Conservation (phyloP, 2,329 filamentous ascomycete genomes). For the Pezicula carpinea region DNA sequence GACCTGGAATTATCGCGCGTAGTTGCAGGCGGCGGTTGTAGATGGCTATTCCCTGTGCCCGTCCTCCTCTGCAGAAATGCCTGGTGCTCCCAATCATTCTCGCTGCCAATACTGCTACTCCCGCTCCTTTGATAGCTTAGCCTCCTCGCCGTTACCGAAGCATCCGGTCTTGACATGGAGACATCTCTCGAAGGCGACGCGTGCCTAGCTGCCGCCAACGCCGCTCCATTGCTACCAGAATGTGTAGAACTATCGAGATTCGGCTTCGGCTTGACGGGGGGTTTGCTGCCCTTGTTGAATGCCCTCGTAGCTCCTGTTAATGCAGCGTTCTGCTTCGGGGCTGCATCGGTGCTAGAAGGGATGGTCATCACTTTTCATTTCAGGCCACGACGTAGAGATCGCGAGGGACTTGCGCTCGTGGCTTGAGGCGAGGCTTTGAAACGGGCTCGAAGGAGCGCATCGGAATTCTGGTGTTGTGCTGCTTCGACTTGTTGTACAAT, state of each 20-base stretch:
- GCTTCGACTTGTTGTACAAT: too few species aligned
- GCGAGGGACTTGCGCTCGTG: conserved; percentile 13
- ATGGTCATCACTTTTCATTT: conserved; percentile 14
- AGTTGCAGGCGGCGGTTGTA: conserved; percentile 15
- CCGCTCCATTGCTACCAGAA: conserved; percentile 38
- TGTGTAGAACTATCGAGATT: conserved; percentile 31
- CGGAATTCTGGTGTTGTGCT: too few species aligned
- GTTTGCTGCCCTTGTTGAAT: conserved; percentile 41
- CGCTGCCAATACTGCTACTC: conserved; percentile 15
- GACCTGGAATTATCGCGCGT: conserved; percentile 35
- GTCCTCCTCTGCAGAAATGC: conserved; percentile 9
- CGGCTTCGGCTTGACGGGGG: conserved; percentile 35
- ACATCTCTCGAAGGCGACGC: conserved; percentile 5
- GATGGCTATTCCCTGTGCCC: conserved; percentile 10
- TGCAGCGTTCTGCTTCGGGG: conserved; percentile 34
- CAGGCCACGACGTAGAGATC: conserved; percentile 13
- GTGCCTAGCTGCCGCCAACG: conserved; percentile 37
- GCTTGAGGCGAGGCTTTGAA: conserved; percentile 1
- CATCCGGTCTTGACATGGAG: conserved; percentile 5
- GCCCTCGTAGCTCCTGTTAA: conserved; percentile 43
- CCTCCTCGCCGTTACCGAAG: conserved; percentile 2
- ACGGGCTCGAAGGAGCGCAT: too few species aligned
- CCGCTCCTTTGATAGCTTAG: conserved; percentile 14
- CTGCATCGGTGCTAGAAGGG: conserved; percentile 13
- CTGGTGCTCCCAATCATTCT: conserved; percentile 10